Percentiles rank a stretch among this genome's conserved stretches.
Evolutionary conservation across 1,284 basidiomycete species (phyloP).

Genomic region (Rhizoctonia solani): DNA sequence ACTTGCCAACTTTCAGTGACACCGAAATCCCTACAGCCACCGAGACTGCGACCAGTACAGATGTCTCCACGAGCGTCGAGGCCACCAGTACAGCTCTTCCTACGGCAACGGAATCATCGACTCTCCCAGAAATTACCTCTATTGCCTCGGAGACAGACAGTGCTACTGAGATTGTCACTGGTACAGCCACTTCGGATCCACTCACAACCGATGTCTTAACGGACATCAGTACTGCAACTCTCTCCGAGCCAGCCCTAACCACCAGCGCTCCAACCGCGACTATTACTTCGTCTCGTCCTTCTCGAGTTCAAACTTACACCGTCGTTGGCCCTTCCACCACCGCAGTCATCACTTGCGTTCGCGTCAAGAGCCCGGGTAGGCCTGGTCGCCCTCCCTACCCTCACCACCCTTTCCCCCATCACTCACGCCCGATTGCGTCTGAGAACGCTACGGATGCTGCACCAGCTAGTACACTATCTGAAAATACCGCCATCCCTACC

Average conservation of each 20-base stretch:
- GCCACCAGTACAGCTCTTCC: too few relatives aligned
- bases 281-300: neutral
- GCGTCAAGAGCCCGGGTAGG: neutral
- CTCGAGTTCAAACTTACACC: conserved; percentile 5
- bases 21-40: neutral
- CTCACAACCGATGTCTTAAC: too few relatives aligned
- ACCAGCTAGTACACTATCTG: too few relatives aligned
- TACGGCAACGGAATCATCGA: too few relatives aligned
- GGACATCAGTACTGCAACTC: too few relatives aligned
- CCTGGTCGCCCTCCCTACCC: neutral
- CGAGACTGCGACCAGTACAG: neutral
- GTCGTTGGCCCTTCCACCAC: conserved; percentile 4
- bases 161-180: too few relatives aligned
- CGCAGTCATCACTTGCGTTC: conserved; percentile 6
- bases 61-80: too few relatives aligned
- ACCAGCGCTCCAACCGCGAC: neutral
- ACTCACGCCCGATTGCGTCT: neutral
- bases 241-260: too few relatives aligned
- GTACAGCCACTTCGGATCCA: too few relatives aligned
- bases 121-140: too few relatives aligned
- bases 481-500: neutral
- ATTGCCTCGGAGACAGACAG: too few relatives aligned
- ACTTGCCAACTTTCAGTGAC: neutral
- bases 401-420: conserved; percentile 1
- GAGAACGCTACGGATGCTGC: too few relatives aligned